phyloP scores from a whole-genome alignment of 2,329 filamentous ascomycete species.

The Fusarium sp. region DNA sequence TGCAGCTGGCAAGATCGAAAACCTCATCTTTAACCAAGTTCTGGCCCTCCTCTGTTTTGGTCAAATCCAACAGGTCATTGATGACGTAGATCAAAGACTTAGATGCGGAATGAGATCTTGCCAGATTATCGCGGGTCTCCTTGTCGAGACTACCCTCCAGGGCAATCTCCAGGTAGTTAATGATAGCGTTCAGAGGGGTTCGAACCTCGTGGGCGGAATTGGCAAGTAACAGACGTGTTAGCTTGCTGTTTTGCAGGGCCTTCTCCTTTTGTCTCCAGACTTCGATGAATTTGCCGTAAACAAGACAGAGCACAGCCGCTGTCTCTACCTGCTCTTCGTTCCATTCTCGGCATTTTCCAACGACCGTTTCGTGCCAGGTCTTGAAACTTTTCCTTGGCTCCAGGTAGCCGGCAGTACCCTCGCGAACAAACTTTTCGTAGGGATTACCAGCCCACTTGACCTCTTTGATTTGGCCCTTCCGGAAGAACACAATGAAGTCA shows the following conservation, averaged over 20 bases:
- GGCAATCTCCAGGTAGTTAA: slow-evolving; percentile 93
- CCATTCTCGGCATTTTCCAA: slow-evolving; percentile 89
- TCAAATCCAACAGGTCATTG: slow-evolving; percentile 89
- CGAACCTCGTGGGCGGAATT: slow-evolving; percentile 94
- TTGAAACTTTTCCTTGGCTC: slow-evolving; percentile 86
- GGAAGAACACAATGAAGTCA: slow-evolving; percentile 93
- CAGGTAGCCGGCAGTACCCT: slow-evolving; percentile 78
- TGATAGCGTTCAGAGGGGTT: slow-evolving; percentile 91
- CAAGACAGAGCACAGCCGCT: slow-evolving; percentile 85
- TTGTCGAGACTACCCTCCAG: slow-evolving; percentile 82
- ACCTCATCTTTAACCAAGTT: slow-evolving; percentile 83
- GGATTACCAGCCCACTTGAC: slow-evolving; percentile 91
- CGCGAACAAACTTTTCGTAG: slow-evolving; percentile 80
- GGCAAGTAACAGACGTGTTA: slow-evolving; percentile 82
- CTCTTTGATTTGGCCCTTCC: slow-evolving; percentile 79
- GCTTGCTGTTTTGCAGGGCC: slow-evolving; percentile 82
- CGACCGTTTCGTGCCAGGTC: slow-evolving; percentile 82
- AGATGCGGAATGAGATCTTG: slow-evolving; percentile 88
- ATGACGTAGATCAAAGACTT: slow-evolving; percentile 95
- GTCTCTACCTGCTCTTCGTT: slow-evolving; percentile 90
- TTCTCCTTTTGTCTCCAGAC: slow-evolving; percentile 94
- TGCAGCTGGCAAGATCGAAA: slow-evolving; percentile 77
- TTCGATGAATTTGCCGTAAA: slow-evolving; percentile 91
- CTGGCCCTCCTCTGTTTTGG: slow-evolving; percentile 86
- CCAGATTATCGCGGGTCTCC: slow-evolving; percentile 86